Base-by-base conservation (phyloP, 148 eudicot species). In the Pouteria glomerata region DNA sequence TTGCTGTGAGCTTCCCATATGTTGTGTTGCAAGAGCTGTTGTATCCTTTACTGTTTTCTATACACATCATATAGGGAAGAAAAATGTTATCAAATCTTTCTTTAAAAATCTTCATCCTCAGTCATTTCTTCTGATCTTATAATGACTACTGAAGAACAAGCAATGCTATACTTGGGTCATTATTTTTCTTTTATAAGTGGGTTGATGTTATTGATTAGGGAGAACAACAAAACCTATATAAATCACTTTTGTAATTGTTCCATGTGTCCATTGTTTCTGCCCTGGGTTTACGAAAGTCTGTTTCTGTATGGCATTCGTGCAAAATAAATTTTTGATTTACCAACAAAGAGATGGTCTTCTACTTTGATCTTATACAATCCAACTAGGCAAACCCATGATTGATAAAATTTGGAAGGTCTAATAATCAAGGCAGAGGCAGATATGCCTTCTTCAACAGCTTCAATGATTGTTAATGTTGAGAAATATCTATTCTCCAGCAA, bases 401-500 rank as follows among this genome's bases (percentile, higher is more conserved):
- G 33, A 55, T n/a, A 8, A 39, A 71, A 57, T 39, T 41, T 27
- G 1, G 21, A 29, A 44, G 69, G 26, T 65, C 11, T 24, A 7
- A 13, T 65, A 6, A 6, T 13, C 4, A 42, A 29, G 48, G 41
- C 47, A 55, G 37, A 52, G 31, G 63, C 63, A 47, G 29, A 45
- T 58, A 34, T 69, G 44, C 52, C 35, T 39, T 48, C 27, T 23
- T 57, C 26, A 10, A 21, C 47, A 26, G 8, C 63, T 7, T 45
- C 39, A 14, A 14, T 27, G 66, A 56, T 48, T 62, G 39, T 58
- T 70, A 63, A 77, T 78, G 34, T 7, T 75, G 39, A 55, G 31
- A 35, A n/a, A 55, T 77, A 45, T 65, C 60, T 48, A 41, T 73
- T 81, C 52, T 68, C 69, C 84, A 83, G 85, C 78, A 90, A 66